Conservation (phyloP, 1,139 yeast species). For the Taphrina flavorubra region DNA sequence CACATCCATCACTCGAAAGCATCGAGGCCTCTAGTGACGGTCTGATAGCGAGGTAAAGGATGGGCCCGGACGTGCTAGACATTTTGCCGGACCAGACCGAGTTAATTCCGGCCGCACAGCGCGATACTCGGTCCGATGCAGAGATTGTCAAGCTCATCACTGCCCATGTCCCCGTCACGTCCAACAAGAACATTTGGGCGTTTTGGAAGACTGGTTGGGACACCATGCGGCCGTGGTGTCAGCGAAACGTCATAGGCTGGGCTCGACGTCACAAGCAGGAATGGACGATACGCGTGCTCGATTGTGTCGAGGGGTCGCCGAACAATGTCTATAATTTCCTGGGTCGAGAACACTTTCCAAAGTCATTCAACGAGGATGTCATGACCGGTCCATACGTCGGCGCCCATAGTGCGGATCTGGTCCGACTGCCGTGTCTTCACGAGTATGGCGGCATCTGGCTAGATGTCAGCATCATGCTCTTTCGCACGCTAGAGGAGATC, state of each 20-base stretch:
- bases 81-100: conserved; percentile 1
- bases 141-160: conserved; percentile 4
- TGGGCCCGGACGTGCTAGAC: conserved; percentile 11
- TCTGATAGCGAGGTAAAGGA: not conserved
- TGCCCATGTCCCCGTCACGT: not conserved
- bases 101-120: conserved; percentile 7
- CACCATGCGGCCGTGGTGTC: conserved; percentile 16
- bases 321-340: conserved; percentile 15
- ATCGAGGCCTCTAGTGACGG: too few species aligned
- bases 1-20: too few species aligned
- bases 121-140: conserved; percentile 14
- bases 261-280: not conserved
- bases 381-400: conserved; percentile 24
- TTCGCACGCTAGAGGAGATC: conserved; percentile 17
- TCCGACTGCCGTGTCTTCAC: conserved; percentile 19
- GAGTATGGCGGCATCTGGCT: conserved; percentile 28
- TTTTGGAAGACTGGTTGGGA: conserved; percentile 25
- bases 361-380: conserved; percentile 12
- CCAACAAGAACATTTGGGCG: conserved; percentile 18
- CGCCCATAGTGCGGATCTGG: conserved; percentile 29
- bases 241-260: conserved; percentile 25
- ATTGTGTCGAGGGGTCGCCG: conserved; percentile 20
- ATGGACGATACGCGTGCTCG: conserved; percentile 24
- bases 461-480: conserved; percentile 34
- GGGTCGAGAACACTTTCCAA: conserved; percentile 5